Conservation (phyloP, 2,329 filamentous ascomycete genomes). For the Colletotrichum plurivorum region DNA sequence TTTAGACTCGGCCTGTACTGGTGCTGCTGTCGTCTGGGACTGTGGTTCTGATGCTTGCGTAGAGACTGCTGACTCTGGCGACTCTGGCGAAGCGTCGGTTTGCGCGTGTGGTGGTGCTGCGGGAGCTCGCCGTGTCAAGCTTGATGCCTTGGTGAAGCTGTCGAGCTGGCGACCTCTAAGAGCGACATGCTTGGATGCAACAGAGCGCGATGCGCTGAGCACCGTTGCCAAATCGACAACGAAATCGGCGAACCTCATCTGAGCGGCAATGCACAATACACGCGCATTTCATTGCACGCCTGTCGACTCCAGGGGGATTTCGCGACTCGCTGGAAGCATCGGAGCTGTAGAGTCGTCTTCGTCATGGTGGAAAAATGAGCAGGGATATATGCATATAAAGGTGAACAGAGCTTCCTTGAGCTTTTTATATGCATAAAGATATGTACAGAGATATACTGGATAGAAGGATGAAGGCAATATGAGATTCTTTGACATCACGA, state of each 20-base stretch:
- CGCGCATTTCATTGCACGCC: slow-evolving; percentile 10
- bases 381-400: slow-evolving; percentile 10
- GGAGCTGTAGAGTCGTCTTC: slow-evolving; percentile 28
- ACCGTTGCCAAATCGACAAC: slow-evolving; percentile 79
- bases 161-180: slow-evolving; percentile 69
- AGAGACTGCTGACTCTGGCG: background rate
- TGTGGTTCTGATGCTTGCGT: background rate
- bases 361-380: slow-evolving; percentile 37
- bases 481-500: background rate
- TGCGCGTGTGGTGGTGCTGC: slow-evolving; percentile 14
- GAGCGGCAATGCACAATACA: slow-evolving; percentile 10
- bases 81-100: background rate
- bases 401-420: background rate
- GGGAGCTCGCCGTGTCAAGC: slow-evolving; percentile 48
- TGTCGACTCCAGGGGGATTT: background rate
- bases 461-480: background rate
- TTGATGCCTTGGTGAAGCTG: slow-evolving; percentile 63
- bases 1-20: background rate
- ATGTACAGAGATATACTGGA: background rate
- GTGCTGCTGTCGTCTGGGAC: background rate
- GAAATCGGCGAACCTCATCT: slow-evolving; percentile 75
- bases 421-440: background rate
- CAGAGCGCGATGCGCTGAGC: slow-evolving; percentile 76
- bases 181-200: slow-evolving; percentile 75
- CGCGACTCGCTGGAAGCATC: background rate